A percentile compares a stretch with the other conserved stretches of the same genome.
Evolutionary conservation across 257 asterid species (phyloP).

Genomic region (Capsicum baccatum): DNA sequence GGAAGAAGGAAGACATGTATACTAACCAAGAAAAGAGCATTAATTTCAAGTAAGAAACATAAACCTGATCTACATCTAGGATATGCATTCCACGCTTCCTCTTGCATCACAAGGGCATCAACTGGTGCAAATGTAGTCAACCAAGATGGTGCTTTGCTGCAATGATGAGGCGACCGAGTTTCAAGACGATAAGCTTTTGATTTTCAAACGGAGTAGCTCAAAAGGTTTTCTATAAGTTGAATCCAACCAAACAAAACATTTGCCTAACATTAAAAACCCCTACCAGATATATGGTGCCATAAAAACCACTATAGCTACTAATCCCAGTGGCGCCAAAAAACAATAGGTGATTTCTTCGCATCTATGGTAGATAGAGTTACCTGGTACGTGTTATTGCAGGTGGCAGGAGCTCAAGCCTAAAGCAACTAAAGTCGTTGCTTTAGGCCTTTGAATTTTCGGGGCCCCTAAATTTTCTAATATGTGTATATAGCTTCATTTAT

Average conservation of each 20-base stretch:
- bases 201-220: background rate
- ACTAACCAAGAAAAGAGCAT: background rate
- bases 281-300: background rate
- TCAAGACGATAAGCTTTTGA: background rate
- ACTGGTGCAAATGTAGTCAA: slow-evolving; percentile 33
- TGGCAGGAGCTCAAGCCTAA: no score
- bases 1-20: slow-evolving; percentile 21
- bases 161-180: background rate
- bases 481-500: no score
- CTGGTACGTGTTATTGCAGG: no score
- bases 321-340: no score
- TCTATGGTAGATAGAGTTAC: no score
- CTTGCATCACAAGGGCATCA: slow-evolving; percentile 35
- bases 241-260: background rate
- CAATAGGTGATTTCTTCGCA: no score
- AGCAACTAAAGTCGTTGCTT: no score
- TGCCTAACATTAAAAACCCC: background rate
- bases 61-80: slow-evolving; percentile 36
- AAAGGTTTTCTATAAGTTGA: background rate
- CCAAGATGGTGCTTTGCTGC: slow-evolving; percentile 37
- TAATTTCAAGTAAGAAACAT: slow-evolving; percentile 22
- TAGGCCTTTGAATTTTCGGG: no score
- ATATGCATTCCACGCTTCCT: slow-evolving; percentile 38
- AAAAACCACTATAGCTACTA: background rate
- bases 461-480: no score